phyloP scores from a whole-genome alignment of 208 protist genomes.

The Trypanosomatidae sp. region DNA sequence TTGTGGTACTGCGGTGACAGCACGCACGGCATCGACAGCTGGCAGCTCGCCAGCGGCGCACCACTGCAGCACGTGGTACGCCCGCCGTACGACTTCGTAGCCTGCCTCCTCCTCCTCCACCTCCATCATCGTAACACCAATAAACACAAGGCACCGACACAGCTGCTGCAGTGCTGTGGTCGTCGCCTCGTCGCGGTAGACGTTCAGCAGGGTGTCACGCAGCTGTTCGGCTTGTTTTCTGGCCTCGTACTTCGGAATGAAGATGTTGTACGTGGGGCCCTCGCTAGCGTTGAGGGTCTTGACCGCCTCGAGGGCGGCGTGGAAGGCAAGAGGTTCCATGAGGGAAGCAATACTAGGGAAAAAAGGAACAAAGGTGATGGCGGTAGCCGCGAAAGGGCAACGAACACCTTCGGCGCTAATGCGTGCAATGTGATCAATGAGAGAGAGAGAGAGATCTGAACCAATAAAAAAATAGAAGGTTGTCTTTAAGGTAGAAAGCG shows the following conservation, averaged over 20 bases:
- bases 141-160: conserved; percentile 63
- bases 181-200: conserved; percentile 34
- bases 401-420: too few species aligned
- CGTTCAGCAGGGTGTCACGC: conserved; percentile 57
- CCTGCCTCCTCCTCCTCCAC: conserved; percentile 75
- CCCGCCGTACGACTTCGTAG: conserved; percentile 43
- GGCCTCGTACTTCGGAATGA: conserved; percentile 74
- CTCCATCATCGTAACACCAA: conserved; percentile 74
- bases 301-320: conserved; percentile 48
- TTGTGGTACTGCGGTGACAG: conserved; percentile 25
- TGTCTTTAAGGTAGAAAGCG: too few species aligned
- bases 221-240: conserved; percentile 57
- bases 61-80: conserved; percentile 43
- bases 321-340: conserved; percentile 51
- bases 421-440: too few species aligned
- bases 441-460: too few species aligned
- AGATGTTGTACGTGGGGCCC: conserved; percentile 70
- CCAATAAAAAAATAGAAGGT: too few species aligned
- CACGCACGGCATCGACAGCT: conserved; percentile 12
- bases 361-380: background rate
- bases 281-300: conserved; percentile 53
- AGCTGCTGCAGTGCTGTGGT: conserved; percentile 53
- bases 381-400: too few species aligned
- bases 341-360: background rate
- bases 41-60: conserved; percentile 32